These are phyloP conservation scores for Fusarium fujikuroi DNA, from an alignment of 2,329 filamentous ascomycete genomes.

Conservation along the genomic window DNA sequence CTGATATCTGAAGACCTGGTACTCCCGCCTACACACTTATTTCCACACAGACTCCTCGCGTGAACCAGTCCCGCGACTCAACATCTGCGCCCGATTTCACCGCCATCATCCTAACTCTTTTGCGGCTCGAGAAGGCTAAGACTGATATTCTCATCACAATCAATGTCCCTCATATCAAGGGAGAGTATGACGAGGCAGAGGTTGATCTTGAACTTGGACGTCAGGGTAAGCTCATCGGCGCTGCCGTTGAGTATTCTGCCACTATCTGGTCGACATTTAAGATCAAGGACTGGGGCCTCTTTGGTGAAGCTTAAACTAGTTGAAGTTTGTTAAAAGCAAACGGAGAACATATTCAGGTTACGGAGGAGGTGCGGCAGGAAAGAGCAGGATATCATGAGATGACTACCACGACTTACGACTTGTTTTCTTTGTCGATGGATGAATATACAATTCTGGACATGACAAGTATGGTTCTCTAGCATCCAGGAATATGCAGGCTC, in stretches of 20 bases:
- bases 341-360: background rate
- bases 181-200: slow-evolving; percentile 77
- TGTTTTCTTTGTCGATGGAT: slow-evolving; percentile 19
- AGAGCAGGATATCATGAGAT: slow-evolving; percentile 19
- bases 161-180: slow-evolving; percentile 85
- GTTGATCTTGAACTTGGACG: slow-evolving; percentile 74
- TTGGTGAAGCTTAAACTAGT: slow-evolving; percentile 53
- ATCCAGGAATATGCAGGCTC: background rate
- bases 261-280: slow-evolving; percentile 78
- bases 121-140: slow-evolving; percentile 77
- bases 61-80: slow-evolving; percentile 48
- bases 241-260: slow-evolving; percentile 73
- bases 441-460: background rate
- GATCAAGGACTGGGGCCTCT: slow-evolving; percentile 84
- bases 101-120: slow-evolving; percentile 78
- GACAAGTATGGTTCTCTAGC: background rate
- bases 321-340: background rate
- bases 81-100: slow-evolving; percentile 70
- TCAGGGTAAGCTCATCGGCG: slow-evolving; percentile 74
- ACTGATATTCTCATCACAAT: slow-evolving; percentile 88
- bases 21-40: slow-evolving; percentile 76
- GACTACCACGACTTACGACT: slow-evolving; percentile 37
- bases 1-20: slow-evolving; percentile 46
- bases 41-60: slow-evolving; percentile 67
- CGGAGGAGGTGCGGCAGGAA: background rate